Evolutionary conservation across 75 land plant genomes (phyloP).

Genomic region (Adiantum capillusveneris): DNA sequence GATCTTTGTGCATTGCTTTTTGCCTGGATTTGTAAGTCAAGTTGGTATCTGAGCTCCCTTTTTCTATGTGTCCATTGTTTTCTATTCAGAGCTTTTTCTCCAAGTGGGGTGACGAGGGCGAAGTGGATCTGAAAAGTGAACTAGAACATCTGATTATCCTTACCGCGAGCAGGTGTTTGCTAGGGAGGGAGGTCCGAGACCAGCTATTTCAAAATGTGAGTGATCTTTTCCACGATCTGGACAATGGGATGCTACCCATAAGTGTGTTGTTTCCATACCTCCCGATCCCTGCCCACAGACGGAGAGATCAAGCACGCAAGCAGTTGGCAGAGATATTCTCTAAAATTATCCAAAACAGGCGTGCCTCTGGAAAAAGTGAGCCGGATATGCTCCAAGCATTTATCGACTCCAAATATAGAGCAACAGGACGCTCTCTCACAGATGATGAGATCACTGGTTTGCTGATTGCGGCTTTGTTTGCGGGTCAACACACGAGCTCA

Average conservation of each 20-base stretch:
- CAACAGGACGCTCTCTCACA: constrained; percentile 71
- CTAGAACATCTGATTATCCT: constrained; percentile 88
- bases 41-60: background rate
- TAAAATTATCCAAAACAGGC: constrained; percentile 58
- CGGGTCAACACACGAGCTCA: constrained; percentile 97
- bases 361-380: constrained; percentile 41
- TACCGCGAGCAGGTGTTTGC: constrained; percentile 84
- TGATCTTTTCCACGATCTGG: constrained; percentile 88
- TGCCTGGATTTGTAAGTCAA: no score
- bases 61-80: constrained; percentile 2
- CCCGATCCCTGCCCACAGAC: constrained; percentile 82
- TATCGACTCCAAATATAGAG: constrained; percentile 93
- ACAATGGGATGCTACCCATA: constrained; percentile 93
- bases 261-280: constrained; percentile 86
- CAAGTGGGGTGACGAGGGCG: constrained; percentile 90
- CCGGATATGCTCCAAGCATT: constrained; percentile 88
- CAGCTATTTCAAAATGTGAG: constrained; percentile 86
- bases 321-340: constrained; percentile 65
- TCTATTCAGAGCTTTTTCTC: constrained; percentile 65
- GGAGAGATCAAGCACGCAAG: constrained; percentile 77
- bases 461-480: constrained; percentile 89
- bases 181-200: constrained; percentile 86
- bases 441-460: constrained; percentile 84
- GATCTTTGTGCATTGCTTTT: no score
- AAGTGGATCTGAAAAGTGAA: constrained; percentile 80